Percentiles rank a stretch among this genome's conserved stretches.
Evolutionary conservation across 176 grass and related monocot species (phyloP).

Genomic region (Saccharum spontaneum): DNA sequence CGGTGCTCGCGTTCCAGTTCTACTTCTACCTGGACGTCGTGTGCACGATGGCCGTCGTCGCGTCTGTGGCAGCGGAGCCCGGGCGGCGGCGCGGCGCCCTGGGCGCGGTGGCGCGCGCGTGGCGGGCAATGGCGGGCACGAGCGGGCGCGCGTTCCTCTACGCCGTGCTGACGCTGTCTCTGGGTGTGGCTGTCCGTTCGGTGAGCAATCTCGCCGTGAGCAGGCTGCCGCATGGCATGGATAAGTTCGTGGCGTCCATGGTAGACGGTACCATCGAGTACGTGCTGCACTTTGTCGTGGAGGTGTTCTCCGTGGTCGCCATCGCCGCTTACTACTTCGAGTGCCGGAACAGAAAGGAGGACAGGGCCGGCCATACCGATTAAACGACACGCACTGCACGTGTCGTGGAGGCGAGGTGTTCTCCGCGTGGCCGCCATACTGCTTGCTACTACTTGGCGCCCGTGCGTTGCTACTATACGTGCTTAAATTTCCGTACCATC

Average conservation of each 20-base stretch:
- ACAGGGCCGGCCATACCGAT: not conserved
- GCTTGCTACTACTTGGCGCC: too few relatives aligned
- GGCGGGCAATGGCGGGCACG: not conserved
- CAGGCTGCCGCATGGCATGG: not conserved
- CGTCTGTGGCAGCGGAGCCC: not conserved
- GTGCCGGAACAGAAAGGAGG: not conserved
- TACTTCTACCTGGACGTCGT: slow-evolving; percentile 13
- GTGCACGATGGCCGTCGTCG: slow-evolving; percentile 5
- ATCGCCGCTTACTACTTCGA: not conserved
- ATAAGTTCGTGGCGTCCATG: too few relatives aligned
- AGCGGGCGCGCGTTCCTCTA: not conserved
- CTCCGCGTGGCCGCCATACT: too few relatives aligned
- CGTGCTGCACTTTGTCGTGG: not conserved
- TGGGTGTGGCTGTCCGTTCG: not conserved
- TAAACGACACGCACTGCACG: not conserved
- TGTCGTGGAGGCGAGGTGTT: too few relatives aligned
- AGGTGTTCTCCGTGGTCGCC: not conserved
- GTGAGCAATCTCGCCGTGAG: not conserved
- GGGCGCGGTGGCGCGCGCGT: not conserved
- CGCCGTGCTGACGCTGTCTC: not conserved
- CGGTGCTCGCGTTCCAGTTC: not conserved
- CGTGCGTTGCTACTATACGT: too few relatives aligned
- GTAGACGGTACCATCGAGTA: not conserved
- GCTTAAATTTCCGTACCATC: too few relatives aligned
- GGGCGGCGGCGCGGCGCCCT: not conserved